phyloP scores from a whole-genome alignment of 257 asterid genomes.

The Ligustrum vulgare region DNA sequence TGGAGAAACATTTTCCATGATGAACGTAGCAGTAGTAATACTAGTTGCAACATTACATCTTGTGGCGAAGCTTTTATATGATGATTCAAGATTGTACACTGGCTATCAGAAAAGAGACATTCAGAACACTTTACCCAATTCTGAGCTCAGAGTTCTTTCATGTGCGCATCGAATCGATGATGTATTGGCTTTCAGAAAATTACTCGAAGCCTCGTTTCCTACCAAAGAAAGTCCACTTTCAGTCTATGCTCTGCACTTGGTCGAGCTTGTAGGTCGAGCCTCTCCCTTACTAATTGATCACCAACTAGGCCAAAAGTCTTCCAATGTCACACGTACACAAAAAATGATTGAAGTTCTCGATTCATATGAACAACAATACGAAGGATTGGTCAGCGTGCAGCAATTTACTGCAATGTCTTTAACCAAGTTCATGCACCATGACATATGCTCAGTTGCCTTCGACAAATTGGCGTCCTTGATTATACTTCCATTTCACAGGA shows the following conservation, averaged over 20 bases:
- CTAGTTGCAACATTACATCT: slow-evolving; percentile 38
- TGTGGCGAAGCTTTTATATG: slow-evolving; percentile 44
- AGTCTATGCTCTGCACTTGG: slow-evolving; percentile 58
- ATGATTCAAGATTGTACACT: slow-evolving; percentile 50
- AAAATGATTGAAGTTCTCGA: slow-evolving; percentile 52
- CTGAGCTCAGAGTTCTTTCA: slow-evolving; percentile 58
- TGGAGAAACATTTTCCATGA: slow-evolving; percentile 66
- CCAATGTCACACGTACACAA: slow-evolving; percentile 51
- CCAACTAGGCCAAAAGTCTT: slow-evolving; percentile 64
- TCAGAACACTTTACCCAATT: slow-evolving; percentile 45
- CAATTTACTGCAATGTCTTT: slow-evolving; percentile 70
- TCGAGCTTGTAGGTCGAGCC: slow-evolving; percentile 68
- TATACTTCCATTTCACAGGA: slow-evolving; percentile 73
- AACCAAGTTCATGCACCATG: slow-evolving; percentile 73
- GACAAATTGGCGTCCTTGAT: slow-evolving; percentile 57
- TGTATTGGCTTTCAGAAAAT: slow-evolving; percentile 39
- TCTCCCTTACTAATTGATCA: slow-evolving; percentile 68
- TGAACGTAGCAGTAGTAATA: slow-evolving; percentile 43
- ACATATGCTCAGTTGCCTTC: slow-evolving; percentile 67
- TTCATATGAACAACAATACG: slow-evolving; percentile 41
- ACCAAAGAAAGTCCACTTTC: slow-evolving; percentile 55
- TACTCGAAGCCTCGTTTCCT: slow-evolving; percentile 54
- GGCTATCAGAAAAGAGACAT: slow-evolving; percentile 77
- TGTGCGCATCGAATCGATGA: slow-evolving; percentile 63
- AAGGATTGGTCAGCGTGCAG: slow-evolving; percentile 38